Evolutionary conservation across 768 basidiomycete genomes (phyloP), one percentile per base, ranked within the genome.

Genomic region (Suillus placidus): DNA sequence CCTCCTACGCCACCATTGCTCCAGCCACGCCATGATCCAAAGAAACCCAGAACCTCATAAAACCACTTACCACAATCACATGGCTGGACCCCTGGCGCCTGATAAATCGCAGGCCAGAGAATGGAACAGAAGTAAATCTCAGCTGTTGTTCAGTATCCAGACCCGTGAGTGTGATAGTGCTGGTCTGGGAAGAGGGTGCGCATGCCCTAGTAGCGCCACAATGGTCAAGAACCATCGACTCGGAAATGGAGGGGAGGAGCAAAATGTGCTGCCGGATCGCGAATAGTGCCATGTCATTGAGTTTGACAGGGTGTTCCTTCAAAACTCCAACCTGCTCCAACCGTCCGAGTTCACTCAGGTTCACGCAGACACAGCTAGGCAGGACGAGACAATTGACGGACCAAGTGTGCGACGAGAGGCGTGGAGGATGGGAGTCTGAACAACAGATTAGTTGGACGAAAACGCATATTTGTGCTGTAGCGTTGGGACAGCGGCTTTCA

Each of bases 81-180:
- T 16, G 40, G 38, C 18, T 60, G 58, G 26, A 12, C 20, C 45
- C 51, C 26, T 60, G 20, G 30, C 30, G 32, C 51, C 51, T 34
- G 30, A 52, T 54, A 58, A 14, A 60, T 45, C 18, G 54, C 18
- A 57, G 7, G 23, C n/a, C 16, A 35, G 54, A 20, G 34, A 62
- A 60, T 62, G 55, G 43, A 58, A 32, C 61, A 38, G 26, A 62
- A 62, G 55, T 60, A n/a, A 35, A 34, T 32, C 14, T 32, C 38
- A 35, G 34, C 26, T 32, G 6, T 43, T 30, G 26, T 56, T 14
- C 26, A 20, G 38, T 34, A 13, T 26, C 26, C 40, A 32, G 40
- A 32, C 26, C 38, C 30, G 23, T 26, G 14, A 16, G 38, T 26
- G 10, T 38, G 37, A 13, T 57, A 26, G 14, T 10, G 38, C 37